phyloP scores from a whole-genome alignment of 495 filamentous ascomycete species.

The Lepidopterella palustris region DNA sequence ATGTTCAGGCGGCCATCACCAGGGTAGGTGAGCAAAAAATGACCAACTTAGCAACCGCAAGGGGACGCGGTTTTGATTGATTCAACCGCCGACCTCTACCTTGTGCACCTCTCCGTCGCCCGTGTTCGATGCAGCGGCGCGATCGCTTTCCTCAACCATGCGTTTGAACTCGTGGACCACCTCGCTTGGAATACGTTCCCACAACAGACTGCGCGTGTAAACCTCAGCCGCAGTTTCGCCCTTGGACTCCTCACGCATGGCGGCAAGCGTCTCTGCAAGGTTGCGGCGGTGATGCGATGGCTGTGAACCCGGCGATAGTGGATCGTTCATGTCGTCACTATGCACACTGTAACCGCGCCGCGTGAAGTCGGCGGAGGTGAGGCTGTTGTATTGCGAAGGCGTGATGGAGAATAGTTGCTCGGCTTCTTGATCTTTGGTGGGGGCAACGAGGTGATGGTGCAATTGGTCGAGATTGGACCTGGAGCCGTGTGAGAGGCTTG shows the following conservation, averaged over 20 bases:
- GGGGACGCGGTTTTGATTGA: too few species aligned
- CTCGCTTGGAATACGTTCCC: conserved; percentile 87
- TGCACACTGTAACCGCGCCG: conserved; percentile 46
- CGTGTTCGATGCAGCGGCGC: conserved; percentile 13
- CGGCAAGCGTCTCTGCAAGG: conserved; percentile 75
- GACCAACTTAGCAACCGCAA: not conserved
- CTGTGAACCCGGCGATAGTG: conserved; percentile 18
- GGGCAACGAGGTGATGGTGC: conserved; percentile 63
- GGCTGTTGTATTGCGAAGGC: conserved; percentile 79
- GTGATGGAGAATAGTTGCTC: conserved; percentile 84
- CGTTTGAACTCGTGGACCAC: conserved; percentile 88
- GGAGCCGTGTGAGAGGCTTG: conserved; percentile 41
- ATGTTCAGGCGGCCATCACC: too few species aligned
- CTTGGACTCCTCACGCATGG: conserved; percentile 63
- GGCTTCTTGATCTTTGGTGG: conserved; percentile 78
- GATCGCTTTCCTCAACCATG: conserved; percentile 54
- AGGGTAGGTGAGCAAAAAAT: not conserved
- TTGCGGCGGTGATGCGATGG: conserved; percentile 48
- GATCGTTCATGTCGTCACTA: conserved; percentile 39
- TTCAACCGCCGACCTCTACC: conserved; percentile 20
- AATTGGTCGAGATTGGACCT: conserved; percentile 59
- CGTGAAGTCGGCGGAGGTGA: conserved; percentile 66
- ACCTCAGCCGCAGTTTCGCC: conserved; percentile 67
- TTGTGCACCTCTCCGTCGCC: conserved; percentile 17
- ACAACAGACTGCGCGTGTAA: conserved; percentile 87